Conservation (phyloP, 352 stramenopile genomes). For the Phytophthora melonis region DNA sequence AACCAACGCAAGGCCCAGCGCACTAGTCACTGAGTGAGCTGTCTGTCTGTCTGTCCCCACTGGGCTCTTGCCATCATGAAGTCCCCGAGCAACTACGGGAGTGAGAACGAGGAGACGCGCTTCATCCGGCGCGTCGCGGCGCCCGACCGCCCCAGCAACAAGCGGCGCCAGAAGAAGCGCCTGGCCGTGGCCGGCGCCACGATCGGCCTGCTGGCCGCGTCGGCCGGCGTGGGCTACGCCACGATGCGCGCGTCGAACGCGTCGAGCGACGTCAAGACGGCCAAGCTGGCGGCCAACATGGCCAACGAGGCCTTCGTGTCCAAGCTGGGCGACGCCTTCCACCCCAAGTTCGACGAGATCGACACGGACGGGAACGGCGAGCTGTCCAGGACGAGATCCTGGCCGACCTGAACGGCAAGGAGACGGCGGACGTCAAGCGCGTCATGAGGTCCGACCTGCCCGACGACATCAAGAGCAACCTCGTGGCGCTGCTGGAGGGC, state of each 20-base stretch:
- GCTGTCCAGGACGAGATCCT: constrained; percentile 26
- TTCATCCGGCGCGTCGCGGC: constrained; percentile 69
- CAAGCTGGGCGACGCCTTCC: constrained; percentile 46
- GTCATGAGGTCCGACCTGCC: constrained; percentile 26
- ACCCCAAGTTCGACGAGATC: constrained; percentile 49
- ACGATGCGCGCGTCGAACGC: constrained; percentile 32
- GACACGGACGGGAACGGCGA: constrained; percentile 43
- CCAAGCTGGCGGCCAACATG: constrained; percentile 22
- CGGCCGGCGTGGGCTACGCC: constrained; percentile 55
- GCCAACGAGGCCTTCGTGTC: constrained; percentile 40
- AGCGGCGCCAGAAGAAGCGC: constrained; percentile 64
- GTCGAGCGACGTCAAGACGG: constrained; percentile 15
- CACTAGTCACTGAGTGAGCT: constrained; percentile 33
- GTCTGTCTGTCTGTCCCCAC: neutral
- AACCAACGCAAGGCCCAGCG: neutral
- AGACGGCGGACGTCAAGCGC: constrained; percentile 22
- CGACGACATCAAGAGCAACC: constrained; percentile 27
- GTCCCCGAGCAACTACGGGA: constrained; percentile 67
- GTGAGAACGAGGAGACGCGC: constrained; percentile 66
- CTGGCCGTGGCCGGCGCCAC: constrained; percentile 55
- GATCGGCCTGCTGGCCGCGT: constrained; percentile 52
- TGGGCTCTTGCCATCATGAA: constrained; percentile 53
- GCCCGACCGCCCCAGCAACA: constrained; percentile 49
- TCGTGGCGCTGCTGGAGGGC: constrained; percentile 19
- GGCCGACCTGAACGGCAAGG: constrained; percentile 24